Evolutionary conservation across 2,329 filamentous ascomycete genomes (phyloP), one percentile per base, ranked within the genome.

Genomic region (Colletotrichum brevisporum): DNA sequence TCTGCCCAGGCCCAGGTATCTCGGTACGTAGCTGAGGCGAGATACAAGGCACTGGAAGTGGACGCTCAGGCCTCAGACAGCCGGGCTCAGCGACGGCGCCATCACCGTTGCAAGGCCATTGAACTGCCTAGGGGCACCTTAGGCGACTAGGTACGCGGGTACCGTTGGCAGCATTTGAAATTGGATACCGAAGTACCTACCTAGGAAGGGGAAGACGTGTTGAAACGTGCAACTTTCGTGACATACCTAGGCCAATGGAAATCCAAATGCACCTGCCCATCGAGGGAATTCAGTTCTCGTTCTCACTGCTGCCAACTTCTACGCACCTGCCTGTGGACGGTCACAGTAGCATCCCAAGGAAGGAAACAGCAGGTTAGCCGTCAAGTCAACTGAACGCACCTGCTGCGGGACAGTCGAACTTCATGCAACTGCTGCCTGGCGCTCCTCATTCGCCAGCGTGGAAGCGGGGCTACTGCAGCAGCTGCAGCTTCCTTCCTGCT

Each of bases 141-240:
- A n/a, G n/a, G n/a, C n/a, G n/a, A n/a, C n/a, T n/a, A n/a, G n/a
- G n/a, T n/a, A n/a, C n/a, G n/a, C n/a, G n/a, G n/a, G 43, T 47
- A 47, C 6, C 4, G 43, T 31, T 31, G 27, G 27, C 27, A 31
- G 27, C 27, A 31, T 31, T 31, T 5, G 27, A 31, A 31, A 31
- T 31, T 31, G 27, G 27, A 31, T 31, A 9, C 3, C n/a, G n/a
- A n/a, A n/a, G n/a, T n/a, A n/a, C n/a, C n/a, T 9, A 31, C 1
- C 27, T 18, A 26, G 54, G 18, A 13, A 43, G 21, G 16, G 58
- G 45, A n/a, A 18, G 66, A 60, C 66, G 61, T 55, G 66, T 48
- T 69, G 51, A 69, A 59, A 60, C 66, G 61, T 62, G 66, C 26
- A 18, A 66, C 27, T 60, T 69, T 55, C 66, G 66, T 51, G 61